Evolutionary conservation across 2,329 filamentous ascomycete species (phyloP), one percentile per base, ranked within the genome.

Genomic region (Macrophomina phaseolina): DNA sequence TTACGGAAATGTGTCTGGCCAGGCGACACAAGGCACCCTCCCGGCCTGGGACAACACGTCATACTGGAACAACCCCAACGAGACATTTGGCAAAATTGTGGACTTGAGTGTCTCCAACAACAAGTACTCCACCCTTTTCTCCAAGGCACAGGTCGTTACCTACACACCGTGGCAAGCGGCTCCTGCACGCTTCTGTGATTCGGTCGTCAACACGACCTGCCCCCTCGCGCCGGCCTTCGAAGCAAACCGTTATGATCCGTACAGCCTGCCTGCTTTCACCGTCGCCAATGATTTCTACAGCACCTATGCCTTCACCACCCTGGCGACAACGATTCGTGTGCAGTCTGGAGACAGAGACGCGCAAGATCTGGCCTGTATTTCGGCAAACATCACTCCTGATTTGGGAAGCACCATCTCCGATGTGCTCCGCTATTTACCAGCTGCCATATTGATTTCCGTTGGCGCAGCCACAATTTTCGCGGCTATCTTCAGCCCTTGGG

Each of bases 401-500:
- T 83, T 99, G 4, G 93, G 94, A 5, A 76, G 79, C 9, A 81
- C 79, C n/a, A 80, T 97, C 42, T 84, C 86, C n/a, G 87, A 86
- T 78, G 83, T 92, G 51, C 78, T 97, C 56, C 87, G 85, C 65
- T 95, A 91, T 75, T 79, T 97, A 4, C 94, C 95, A 1, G 84
- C 94, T 30, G 83, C 90, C 3, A 87, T 97, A 30, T 84, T 99
- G 38, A 81, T 94, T 2, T 83, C 94, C 48, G 92, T 96, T 53
- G 95, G 89, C 1, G 79, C 93, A 67, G 93, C 94, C 14, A 97
- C 94, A 6, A 83, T 94, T 42, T 89, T 93, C 70, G 93, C 95
- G 2, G 91, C 89, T 60, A 92, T 96, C 45, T 94, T 89, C 76
- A 97, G 94, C 74, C 95, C 95, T 0, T 99, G 95, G 94, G 95